A percentile compares a stretch with the other conserved stretches of the same genome.
phyloP scores from a whole-genome alignment of 352 stramenopile genomes.

The Globisporangium splendens region DNA sequence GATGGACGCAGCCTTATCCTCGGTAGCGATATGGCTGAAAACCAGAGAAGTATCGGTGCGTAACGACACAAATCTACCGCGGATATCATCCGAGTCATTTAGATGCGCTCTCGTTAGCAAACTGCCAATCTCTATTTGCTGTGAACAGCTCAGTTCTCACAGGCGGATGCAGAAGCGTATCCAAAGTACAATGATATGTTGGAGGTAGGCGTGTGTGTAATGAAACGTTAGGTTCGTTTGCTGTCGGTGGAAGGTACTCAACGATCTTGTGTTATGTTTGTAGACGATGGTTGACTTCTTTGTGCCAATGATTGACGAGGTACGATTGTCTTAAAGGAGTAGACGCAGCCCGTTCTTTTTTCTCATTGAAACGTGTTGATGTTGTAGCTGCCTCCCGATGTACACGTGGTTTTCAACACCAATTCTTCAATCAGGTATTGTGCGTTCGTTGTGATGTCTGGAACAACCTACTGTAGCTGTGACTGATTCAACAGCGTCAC shows the following conservation, averaged over 20 bases:
- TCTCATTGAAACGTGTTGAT: neutral
- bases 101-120: too few species aligned
- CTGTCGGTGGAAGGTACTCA: too few species aligned
- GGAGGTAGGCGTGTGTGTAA: conserved; percentile 28
- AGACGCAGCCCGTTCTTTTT: too few species aligned
- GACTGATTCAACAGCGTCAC: too few species aligned
- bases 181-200: conserved; percentile 82
- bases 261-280: neutral
- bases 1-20: conserved; percentile 79
- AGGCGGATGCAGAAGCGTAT: conserved; percentile 71
- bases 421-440: conserved; percentile 35
- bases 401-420: conserved; percentile 62
- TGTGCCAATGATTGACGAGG: conserved; percentile 78
- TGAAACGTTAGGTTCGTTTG: neutral
- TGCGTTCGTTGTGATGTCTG: too few species aligned
- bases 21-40: conserved; percentile 67
- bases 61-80: too few species aligned
- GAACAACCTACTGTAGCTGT: too few species aligned
- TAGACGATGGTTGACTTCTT: conserved; percentile 82
- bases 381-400: conserved; percentile 58
- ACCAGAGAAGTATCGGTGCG: conserved; percentile 71
- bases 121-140: too few species aligned
- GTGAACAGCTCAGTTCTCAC: conserved; percentile 75
- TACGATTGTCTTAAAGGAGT: conserved; percentile 12
- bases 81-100: too few species aligned